These are phyloP conservation scores for Mycena filopes DNA, from an alignment of 768 basidiomycete species.

Conservation along the genomic window DNA sequence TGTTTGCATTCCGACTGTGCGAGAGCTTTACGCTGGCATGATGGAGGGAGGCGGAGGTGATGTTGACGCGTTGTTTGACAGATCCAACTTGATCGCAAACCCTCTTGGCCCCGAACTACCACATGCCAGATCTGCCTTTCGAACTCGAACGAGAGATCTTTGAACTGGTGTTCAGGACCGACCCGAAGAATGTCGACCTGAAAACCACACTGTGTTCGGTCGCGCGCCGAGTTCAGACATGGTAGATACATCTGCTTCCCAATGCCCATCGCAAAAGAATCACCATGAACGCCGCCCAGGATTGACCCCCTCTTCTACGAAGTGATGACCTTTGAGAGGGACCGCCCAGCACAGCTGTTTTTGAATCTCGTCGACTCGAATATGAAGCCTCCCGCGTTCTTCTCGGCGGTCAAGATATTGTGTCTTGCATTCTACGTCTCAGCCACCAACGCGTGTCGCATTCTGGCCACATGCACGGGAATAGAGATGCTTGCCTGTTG, in stretches of 20 bases:
- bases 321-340: background rate
- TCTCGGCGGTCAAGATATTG: background rate
- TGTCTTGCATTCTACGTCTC: background rate
- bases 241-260: no score
- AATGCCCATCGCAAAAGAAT: no score
- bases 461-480: background rate
- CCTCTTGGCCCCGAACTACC: no score
- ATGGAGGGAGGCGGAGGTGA: no score
- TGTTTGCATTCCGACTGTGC: background rate
- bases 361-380: background rate
- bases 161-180: background rate
- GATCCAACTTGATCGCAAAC: no score
- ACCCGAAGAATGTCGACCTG: background rate
- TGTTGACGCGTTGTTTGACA: no score
- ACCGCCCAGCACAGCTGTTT: background rate
- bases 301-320: background rate
- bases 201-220: background rate
- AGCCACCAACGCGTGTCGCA: background rate
- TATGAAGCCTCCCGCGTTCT: background rate
- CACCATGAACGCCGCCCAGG: background rate
- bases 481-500: background rate
- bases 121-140: background rate
- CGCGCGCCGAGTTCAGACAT: no score
- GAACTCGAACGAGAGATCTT: slow-evolving; percentile 23
- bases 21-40: no score